Evolutionary conservation across 2,329 filamentous ascomycete genomes (phyloP).

Genomic region (Hypoxylon sp.): DNA sequence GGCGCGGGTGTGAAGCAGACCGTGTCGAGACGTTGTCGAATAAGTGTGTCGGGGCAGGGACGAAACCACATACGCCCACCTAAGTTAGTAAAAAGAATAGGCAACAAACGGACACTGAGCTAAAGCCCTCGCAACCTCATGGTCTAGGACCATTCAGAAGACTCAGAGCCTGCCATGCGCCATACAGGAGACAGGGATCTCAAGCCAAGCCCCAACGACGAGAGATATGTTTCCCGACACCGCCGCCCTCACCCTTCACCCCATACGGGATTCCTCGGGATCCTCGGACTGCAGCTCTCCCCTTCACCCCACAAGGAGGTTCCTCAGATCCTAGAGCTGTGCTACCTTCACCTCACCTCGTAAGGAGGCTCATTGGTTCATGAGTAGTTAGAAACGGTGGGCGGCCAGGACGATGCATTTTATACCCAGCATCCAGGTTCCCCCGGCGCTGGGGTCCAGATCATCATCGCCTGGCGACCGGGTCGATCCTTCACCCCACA

Average conservation of each 20-base stretch:
- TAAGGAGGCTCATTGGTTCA: slow-evolving; percentile 17
- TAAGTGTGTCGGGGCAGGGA: slow-evolving; percentile 22
- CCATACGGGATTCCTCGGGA: slow-evolving; percentile 1
- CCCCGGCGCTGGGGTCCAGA: slow-evolving; percentile 38
- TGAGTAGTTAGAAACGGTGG: slow-evolving; percentile 35
- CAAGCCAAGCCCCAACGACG: slow-evolving; percentile 8
- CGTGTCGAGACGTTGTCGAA: slow-evolving; percentile 32
- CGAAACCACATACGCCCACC: slow-evolving; percentile 22
- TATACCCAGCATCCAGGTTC: slow-evolving; percentile 37
- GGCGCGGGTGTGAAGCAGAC: slow-evolving; percentile 13
- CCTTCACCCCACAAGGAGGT: slow-evolving; percentile 36
- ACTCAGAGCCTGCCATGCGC: slow-evolving; percentile 45
- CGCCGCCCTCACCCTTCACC: slow-evolving; percentile 21
- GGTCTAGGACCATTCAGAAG: slow-evolving; percentile 45
- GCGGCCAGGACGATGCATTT: slow-evolving; percentile 46
- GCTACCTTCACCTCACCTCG: slow-evolving; percentile 11
- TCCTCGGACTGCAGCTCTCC: slow-evolving; percentile 19
- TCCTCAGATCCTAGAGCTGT: slow-evolving; percentile 29
- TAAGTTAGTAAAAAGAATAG: neutral
- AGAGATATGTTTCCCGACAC: slow-evolving; percentile 42
- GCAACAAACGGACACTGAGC: slow-evolving; percentile 30
- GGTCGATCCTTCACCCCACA: slow-evolving; percentile 34
- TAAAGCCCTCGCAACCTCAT: slow-evolving; percentile 42
- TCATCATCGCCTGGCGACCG: slow-evolving; percentile 43
- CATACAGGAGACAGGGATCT: slow-evolving; percentile 35